These are phyloP conservation scores for Coriolopsis trogii DNA, from an alignment of 1,284 basidiomycete species.

Conservation along the genomic window DNA sequence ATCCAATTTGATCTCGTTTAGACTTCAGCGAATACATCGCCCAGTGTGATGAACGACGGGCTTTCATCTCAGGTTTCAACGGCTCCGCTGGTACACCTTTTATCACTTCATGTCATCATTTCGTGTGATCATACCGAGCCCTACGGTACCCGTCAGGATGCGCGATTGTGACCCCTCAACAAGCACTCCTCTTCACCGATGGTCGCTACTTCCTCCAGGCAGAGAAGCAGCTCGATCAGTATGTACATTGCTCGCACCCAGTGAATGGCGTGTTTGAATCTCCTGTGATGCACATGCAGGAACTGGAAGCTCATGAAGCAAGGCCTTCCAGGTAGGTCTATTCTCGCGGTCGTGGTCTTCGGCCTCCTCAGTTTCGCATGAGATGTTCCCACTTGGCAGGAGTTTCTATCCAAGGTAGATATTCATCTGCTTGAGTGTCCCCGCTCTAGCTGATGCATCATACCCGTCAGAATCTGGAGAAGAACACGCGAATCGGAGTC, in stretches of 20 bases:
- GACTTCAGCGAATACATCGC: constrained; percentile 93
- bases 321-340: constrained; percentile 66
- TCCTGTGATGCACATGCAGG: constrained; percentile 35
- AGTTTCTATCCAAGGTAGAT: constrained; percentile 75
- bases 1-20: constrained; percentile 31
- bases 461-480: constrained; percentile 70
- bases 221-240: constrained; percentile 84
- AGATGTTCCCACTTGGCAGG: constrained; percentile 91
- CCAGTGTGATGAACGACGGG: constrained; percentile 81
- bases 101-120: background rate
- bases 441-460: no score
- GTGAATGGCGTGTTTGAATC: background rate
- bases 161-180: constrained; percentile 76
- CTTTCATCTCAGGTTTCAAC: constrained; percentile 90
- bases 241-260: constrained; percentile 32
- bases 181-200: constrained; percentile 88
- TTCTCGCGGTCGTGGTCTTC: background rate
- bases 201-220: constrained; percentile 96
- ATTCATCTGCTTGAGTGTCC: background rate
- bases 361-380: constrained; percentile 13
- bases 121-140: constrained; percentile 6
- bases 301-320: constrained; percentile 96
- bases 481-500: constrained; percentile 73
- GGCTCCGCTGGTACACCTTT: constrained; percentile 80
- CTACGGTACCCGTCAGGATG: constrained; percentile 52